phyloP scores from a whole-genome alignment of 495 filamentous ascomycete species.

The Neurospora sp. region DNA sequence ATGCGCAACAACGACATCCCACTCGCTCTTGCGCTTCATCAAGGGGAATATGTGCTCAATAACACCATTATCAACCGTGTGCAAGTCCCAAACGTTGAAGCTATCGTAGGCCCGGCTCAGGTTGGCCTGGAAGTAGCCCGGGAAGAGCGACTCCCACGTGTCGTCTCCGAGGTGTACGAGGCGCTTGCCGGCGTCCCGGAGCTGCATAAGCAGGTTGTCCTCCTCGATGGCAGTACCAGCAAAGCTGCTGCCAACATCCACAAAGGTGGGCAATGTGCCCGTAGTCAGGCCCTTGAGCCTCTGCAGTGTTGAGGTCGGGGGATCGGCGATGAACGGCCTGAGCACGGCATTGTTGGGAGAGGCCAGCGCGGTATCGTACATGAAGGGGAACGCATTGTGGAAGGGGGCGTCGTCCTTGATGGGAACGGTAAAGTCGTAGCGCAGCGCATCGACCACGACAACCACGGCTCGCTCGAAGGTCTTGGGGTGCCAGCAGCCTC shows the following conservation, averaged over 20 bases:
- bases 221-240: conserved; percentile 95
- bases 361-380: conserved; percentile 68
- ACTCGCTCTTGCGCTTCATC: conserved; percentile 56
- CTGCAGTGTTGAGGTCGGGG: conserved; percentile 87
- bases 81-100: conserved; percentile 96
- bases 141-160: conserved; percentile 90
- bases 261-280: conserved; percentile 87
- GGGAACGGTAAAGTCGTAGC: conserved; percentile 94
- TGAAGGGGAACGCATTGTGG: conserved; percentile 77
- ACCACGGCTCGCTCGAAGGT: conserved; percentile 86
- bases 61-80: conserved; percentile 96
- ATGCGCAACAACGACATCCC: conserved; percentile 91
- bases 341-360: conserved; percentile 76
- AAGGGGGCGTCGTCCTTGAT: conserved; percentile 50
- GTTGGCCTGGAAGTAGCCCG: conserved; percentile 77
- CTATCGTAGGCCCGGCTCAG: conserved; percentile 86
- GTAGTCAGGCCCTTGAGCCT: conserved; percentile 90
- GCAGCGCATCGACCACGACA: conserved; percentile 84
- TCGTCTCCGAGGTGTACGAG: conserved; percentile 93
- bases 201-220: conserved; percentile 83
- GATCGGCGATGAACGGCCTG: conserved; percentile 93
- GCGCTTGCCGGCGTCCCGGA: conserved; percentile 68
- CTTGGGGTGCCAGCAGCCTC: conserved; percentile 92
- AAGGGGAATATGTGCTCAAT: conserved; percentile 83
- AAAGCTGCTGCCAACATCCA: conserved; percentile 91